A percentile compares a stretch with the other conserved stretches of the same genome.
Conservation (phyloP, 371 early-diverging fungal species). For the Polyrhizophydium stewartii region DNA sequence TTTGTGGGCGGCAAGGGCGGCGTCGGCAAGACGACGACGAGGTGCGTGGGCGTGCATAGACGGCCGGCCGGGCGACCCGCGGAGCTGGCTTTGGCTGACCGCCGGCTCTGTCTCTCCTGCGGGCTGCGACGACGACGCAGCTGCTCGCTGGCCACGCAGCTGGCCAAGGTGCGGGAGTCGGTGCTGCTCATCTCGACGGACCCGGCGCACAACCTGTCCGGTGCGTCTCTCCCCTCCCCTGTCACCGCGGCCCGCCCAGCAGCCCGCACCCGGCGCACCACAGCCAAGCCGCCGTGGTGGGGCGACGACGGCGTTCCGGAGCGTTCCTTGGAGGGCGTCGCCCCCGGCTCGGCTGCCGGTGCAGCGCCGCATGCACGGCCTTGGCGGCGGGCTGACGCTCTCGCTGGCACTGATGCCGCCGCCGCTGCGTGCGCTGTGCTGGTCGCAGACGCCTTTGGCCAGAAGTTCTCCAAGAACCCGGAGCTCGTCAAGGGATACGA, state of each 20-base stretch:
- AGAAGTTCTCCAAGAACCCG: constrained; percentile 96
- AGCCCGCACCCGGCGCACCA: not conserved
- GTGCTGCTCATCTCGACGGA: constrained; percentile 97
- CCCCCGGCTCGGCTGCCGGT: too few relatives aligned
- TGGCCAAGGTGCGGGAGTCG: constrained; percentile 85
- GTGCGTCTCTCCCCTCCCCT: constrained; percentile 9
- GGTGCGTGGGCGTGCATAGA: constrained; percentile 8
- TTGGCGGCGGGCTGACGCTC: not conserved
- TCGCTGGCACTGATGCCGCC: not conserved
- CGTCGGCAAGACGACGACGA: constrained; percentile 79
- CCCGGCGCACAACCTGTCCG: constrained; percentile 97
- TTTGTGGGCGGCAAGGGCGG: constrained; percentile 99
- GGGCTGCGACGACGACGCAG: too few relatives aligned
- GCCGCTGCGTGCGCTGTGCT: not conserved
- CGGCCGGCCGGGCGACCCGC: not conserved
- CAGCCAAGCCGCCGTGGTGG: not conserved
- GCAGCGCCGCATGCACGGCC: not conserved
- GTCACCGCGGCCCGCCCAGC: too few relatives aligned
- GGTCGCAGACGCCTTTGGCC: constrained; percentile 86
- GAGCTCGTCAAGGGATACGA: constrained; percentile 90
- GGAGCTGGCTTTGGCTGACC: too few relatives aligned
- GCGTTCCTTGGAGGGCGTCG: too few relatives aligned
- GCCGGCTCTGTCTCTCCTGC: too few relatives aligned
- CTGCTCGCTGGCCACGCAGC: constrained; percentile 73
- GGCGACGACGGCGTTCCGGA: too few relatives aligned